A percentile compares a stretch with the other conserved stretches of the same genome.
Conservation (phyloP, 106 monocot species). For the Posidonia australis region DNA sequence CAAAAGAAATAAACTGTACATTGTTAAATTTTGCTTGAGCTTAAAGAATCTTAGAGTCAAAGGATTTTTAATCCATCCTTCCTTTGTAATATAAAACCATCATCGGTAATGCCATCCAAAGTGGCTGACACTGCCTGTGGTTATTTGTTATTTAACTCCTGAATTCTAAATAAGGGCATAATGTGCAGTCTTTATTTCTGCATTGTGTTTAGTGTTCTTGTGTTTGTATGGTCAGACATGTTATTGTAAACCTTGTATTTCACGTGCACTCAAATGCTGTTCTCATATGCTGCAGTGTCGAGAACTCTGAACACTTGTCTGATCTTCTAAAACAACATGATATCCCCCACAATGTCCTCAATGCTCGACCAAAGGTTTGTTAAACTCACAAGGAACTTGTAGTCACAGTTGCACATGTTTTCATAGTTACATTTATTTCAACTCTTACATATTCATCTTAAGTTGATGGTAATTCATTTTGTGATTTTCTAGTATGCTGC, state of each 20-base stretch:
- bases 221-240: not conserved
- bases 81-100: no score
- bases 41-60: no score
- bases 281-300: slow-evolving; percentile 47
- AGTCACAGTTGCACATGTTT: not conserved
- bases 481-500: slow-evolving; percentile 80
- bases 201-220: no score
- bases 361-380: slow-evolving; percentile 92
- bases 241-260: not conserved
- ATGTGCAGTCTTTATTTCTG: no score
- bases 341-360: slow-evolving; percentile 97
- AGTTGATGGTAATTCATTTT: not conserved
- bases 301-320: slow-evolving; percentile 93
- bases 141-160: no score
- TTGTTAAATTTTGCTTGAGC: no score
- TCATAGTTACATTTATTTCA: not conserved
- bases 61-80: no score
- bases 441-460: not conserved
- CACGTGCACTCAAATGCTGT: not conserved
- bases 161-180: no score
- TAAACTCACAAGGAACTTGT: not conserved
- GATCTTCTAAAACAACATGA: slow-evolving; percentile 52
- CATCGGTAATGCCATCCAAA: no score
- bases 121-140: no score
- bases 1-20: no score